phyloP scores from a whole-genome alignment of 169 alveolate genomes.

The Eimeria maxima region DNA sequence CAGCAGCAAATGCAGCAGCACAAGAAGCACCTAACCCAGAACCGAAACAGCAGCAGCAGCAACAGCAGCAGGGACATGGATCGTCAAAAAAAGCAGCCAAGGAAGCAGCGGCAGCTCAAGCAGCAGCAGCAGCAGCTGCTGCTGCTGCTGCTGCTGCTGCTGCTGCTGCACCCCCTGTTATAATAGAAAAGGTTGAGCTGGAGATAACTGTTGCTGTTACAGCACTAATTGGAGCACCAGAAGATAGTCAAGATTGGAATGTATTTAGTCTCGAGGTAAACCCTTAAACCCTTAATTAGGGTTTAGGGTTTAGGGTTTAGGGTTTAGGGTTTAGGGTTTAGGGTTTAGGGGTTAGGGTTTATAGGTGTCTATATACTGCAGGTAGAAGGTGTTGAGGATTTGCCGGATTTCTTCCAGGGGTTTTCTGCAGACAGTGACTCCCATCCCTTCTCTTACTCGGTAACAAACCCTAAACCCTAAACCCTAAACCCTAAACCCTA shows the following conservation, averaged over 20 bases:
- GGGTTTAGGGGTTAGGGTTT: neutral
- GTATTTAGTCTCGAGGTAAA: conserved; percentile 36
- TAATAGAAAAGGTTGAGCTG: neutral
- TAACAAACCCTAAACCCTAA: neutral
- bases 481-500: neutral
- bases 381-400: neutral
- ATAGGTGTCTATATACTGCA: neutral
- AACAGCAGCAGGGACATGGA: neutral
- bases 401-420: neutral
- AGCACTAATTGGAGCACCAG: conserved; percentile 35
- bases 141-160: conserved; percentile 22
- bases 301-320: conserved; percentile 1
- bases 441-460: conserved; percentile 7
- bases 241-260: conserved; percentile 75
- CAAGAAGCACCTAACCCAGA: neutral
- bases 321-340: conserved; percentile 25
- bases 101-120: conserved; percentile 34
- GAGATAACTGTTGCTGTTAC: neutral
- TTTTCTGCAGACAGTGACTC: neutral
- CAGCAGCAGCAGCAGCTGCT: neutral
- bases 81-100: neutral
- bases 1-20: neutral
- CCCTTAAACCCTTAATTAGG: neutral
- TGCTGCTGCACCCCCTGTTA: neutral
- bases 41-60: neutral